Evolutionary conservation across 805 yeast species (phyloP).

Genomic region (Ogataea corticis): DNA sequence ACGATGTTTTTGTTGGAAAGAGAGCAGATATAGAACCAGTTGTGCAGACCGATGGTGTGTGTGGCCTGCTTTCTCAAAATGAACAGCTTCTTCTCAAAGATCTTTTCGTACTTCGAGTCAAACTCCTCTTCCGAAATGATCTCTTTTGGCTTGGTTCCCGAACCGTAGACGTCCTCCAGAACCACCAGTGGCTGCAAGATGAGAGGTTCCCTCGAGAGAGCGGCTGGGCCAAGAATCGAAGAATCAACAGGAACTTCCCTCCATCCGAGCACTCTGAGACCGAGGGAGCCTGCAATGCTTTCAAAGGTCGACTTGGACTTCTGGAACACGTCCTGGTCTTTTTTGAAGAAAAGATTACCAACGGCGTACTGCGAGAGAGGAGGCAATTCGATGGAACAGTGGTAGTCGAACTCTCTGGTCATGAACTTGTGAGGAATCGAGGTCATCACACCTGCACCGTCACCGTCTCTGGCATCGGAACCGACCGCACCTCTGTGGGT

Average conservation of each 20-base stretch:
- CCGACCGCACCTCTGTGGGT: constrained; percentile 99
- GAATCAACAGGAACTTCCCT: constrained; percentile 93
- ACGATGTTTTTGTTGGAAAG: constrained; percentile 86
- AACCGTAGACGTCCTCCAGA: constrained; percentile 49
- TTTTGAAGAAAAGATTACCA: constrained; percentile 92
- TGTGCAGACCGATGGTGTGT: constrained; percentile 88
- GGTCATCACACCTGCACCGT: constrained; percentile 96
- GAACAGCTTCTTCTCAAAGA: constrained; percentile 80
- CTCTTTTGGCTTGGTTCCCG: constrained; percentile 36
- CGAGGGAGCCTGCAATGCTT: constrained; percentile 72
- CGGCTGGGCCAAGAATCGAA: constrained; percentile 92
- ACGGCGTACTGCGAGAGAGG: constrained; percentile 86
- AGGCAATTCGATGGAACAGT: constrained; percentile 69
- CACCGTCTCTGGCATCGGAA: constrained; percentile 94
- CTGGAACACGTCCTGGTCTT: constrained; percentile 68
- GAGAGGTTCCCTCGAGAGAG: constrained; percentile 87
- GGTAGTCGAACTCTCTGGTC: constrained; percentile 76
- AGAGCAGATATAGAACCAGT: constrained; percentile 97
- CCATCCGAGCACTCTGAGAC: constrained; percentile 89
- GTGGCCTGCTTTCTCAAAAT: constrained; percentile 87
- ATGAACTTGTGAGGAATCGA: constrained; percentile 90
- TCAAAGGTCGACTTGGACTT: constrained; percentile 79
- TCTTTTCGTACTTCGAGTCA: constrained; percentile 54
- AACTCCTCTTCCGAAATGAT: constrained; percentile 50
- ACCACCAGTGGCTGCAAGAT: constrained; percentile 94